phyloP scores from a whole-genome alignment of 2,329 filamentous ascomycete species.

The Podosphaera xanthii region DNA sequence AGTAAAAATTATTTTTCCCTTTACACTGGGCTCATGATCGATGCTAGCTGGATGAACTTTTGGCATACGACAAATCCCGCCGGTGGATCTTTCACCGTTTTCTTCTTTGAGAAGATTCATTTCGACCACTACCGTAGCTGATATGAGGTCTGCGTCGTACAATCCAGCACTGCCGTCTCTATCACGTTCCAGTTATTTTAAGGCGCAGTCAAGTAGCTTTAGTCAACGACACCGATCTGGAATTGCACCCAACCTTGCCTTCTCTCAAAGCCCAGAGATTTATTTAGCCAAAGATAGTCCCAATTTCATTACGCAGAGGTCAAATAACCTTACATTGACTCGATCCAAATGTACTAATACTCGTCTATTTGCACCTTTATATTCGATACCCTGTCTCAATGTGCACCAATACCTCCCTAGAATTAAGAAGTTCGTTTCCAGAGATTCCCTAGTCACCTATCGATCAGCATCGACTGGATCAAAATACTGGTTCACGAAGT shows the following conservation, averaged over 20 bases:
- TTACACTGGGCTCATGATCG: too few relatives aligned
- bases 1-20: too few relatives aligned
- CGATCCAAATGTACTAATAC: background rate
- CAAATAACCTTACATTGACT: background rate
- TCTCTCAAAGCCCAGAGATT: background rate
- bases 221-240: constrained; percentile 6
- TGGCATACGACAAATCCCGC: background rate
- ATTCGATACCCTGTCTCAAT: background rate
- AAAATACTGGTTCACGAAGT: constrained; percentile 10
- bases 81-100: background rate
- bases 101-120: background rate
- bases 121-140: constrained; percentile 5
- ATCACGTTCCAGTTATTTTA: constrained; percentile 47
- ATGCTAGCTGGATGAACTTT: background rate
- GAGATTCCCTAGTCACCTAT: constrained; percentile 4
- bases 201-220: constrained; percentile 41
- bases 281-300: background rate
- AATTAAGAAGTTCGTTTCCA: background rate
- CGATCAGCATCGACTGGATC: constrained; percentile 7
- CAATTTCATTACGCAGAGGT: background rate
- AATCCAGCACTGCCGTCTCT: constrained; percentile 23
- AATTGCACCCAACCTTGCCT: background rate
- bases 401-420: background rate
- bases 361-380: background rate
- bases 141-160: constrained; percentile 14